Conservation (phyloP, 2,329 filamentous ascomycete genomes). For the Fusarium xyrophilum region DNA sequence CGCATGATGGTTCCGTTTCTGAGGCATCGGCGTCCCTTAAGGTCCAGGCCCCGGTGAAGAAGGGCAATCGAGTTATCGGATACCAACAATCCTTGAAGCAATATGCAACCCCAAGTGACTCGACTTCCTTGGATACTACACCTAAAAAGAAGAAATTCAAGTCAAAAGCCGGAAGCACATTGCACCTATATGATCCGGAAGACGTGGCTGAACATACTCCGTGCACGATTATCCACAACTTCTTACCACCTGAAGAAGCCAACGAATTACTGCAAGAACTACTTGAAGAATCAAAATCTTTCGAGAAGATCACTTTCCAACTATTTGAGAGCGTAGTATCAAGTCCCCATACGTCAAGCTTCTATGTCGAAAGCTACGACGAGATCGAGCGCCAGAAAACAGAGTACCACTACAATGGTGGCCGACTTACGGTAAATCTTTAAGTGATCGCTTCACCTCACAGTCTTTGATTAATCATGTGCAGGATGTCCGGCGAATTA, state of each 20-base stretch:
- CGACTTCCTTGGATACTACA: conserved; percentile 14
- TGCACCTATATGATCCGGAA: conserved; percentile 81
- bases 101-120: conserved; percentile 49
- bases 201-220: conserved; percentile 86
- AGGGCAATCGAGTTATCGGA: conserved; percentile 50
- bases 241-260: conserved; percentile 75
- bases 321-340: conserved; percentile 87
- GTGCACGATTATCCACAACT: conserved; percentile 92
- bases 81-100: conserved; percentile 69
- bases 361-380: conserved; percentile 79
- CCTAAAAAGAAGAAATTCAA: conserved; percentile 59
- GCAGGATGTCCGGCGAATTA: conserved; percentile 77
- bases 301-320: conserved; percentile 76
- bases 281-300: conserved; percentile 73
- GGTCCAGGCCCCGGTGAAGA: conserved; percentile 43
- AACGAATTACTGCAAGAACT: conserved; percentile 78
- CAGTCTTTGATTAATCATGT: conserved; percentile 13
- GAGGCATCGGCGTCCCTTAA: conserved; percentile 66
- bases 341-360: conserved; percentile 82
- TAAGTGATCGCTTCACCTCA: background rate
- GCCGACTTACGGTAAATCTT: conserved; percentile 63
- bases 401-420: conserved; percentile 88
- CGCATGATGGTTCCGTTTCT: conserved; percentile 77
- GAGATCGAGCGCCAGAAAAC: conserved; percentile 74
- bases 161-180: conserved; percentile 79